A percentile compares a stretch with the other conserved stretches of the same genome.
These are phyloP conservation scores for Syncephalis fuscata DNA, from an alignment of 371 early-diverging fungal genomes.

Conservation along the genomic window DNA sequence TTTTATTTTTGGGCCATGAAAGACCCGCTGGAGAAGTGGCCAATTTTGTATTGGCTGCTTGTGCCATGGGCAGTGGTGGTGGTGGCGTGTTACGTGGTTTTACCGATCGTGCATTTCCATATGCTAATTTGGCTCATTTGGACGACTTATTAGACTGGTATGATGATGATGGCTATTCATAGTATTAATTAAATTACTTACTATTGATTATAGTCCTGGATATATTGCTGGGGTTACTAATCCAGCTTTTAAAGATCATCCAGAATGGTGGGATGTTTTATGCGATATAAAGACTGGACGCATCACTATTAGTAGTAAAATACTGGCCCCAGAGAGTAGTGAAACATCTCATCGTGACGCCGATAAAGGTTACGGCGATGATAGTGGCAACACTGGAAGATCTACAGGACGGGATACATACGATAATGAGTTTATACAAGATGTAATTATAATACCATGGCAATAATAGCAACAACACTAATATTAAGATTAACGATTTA, in stretches of 20 bases:
- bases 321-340: not conserved
- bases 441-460: slow-evolving; percentile 15
- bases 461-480: not conserved
- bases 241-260: slow-evolving; percentile 81
- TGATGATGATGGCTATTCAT: not conserved
- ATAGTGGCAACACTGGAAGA: too few species aligned
- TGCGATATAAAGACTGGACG: slow-evolving; percentile 84
- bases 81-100: slow-evolving; percentile 73
- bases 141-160: slow-evolving; percentile 70
- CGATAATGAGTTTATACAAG: slow-evolving; percentile 46
- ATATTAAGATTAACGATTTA: not conserved
- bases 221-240: slow-evolving; percentile 95
- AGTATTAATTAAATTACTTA: not conserved
- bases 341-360: not conserved
- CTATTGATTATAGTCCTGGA: slow-evolving; percentile 37
- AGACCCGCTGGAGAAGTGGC: slow-evolving; percentile 84
- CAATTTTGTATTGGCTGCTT: slow-evolving; percentile 83
- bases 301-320: slow-evolving; percentile 69
- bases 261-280: slow-evolving; percentile 90
- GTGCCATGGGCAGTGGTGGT: slow-evolving; percentile 77
- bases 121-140: slow-evolving; percentile 69
- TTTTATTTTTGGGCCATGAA: slow-evolving; percentile 84
- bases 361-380: too few species aligned
- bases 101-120: slow-evolving; percentile 82
- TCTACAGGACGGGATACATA: slow-evolving; percentile 9